Conservation (phyloP, 1,284 basidiomycete species). For the Athelia sp. region DNA sequence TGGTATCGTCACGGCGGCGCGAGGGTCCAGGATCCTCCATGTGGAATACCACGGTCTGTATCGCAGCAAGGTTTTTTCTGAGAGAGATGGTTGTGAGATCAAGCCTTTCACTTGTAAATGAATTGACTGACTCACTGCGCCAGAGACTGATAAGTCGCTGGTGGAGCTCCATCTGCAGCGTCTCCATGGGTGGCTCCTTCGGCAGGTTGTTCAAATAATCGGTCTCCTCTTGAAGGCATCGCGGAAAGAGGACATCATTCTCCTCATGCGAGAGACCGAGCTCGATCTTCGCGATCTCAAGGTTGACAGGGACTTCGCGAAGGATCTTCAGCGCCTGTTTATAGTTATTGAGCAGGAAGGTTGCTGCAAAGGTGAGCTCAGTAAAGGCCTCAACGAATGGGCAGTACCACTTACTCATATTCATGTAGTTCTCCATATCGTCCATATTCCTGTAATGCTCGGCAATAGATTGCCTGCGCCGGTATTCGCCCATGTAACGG, state of each 20-base stretch:
- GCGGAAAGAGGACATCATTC: neutral
- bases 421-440: constrained; percentile 12
- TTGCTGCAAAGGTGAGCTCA: neutral
- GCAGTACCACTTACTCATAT: constrained; percentile 9
- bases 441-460: constrained; percentile 11
- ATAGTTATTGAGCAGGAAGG: constrained; percentile 6
- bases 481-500: constrained; percentile 9
- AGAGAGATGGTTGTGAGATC: too few species aligned
- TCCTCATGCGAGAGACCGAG: neutral
- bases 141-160: neutral
- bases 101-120: too few species aligned
- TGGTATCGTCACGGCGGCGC: too few species aligned
- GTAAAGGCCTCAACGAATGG: neutral
- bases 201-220: neutral
- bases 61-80: too few species aligned
- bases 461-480: constrained; percentile 12
- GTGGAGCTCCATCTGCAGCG: constrained; percentile 4
- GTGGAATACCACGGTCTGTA: too few species aligned
- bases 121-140: neutral
- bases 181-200: constrained; percentile 3
- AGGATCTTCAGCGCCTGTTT: constrained; percentile 6
- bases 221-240: constrained; percentile 1
- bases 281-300: neutral
- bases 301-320: neutral
- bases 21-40: too few species aligned